phyloP scores from a whole-genome alignment of 176 grass and related monocot species.

The Juncus effusus region DNA sequence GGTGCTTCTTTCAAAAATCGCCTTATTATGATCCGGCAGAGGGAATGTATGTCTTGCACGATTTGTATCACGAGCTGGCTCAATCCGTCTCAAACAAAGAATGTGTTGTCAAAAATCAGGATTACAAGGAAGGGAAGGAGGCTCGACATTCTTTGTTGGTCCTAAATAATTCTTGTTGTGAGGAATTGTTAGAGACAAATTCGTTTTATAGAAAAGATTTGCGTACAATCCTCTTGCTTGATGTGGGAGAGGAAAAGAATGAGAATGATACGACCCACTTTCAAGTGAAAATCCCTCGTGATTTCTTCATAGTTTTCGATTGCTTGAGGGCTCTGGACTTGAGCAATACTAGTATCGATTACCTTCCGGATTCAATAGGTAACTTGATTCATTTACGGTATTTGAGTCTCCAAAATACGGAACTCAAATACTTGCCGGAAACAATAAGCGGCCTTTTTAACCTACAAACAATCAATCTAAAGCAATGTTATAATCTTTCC shows the following conservation, averaged over 20 bases:
- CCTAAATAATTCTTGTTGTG: conserved; percentile 2
- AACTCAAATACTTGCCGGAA: conserved; percentile 27
- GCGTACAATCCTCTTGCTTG: conserved; percentile 21
- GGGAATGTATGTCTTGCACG: conserved; percentile 38
- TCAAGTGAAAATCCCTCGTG: conserved; percentile 24
- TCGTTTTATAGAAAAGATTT: conserved; percentile 1
- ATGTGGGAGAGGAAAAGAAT: background rate
- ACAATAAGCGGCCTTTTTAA: conserved; percentile 35
- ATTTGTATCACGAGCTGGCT: conserved; percentile 31
- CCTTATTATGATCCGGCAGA: conserved; percentile 19
- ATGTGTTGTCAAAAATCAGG: conserved; percentile 23
- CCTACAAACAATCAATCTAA: conserved; percentile 36
- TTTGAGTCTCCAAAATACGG: conserved; percentile 30
- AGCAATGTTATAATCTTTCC: conserved; percentile 21
- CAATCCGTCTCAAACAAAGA: conserved; percentile 25
- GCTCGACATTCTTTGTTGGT: conserved; percentile 26
- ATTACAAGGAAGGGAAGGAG: conserved; percentile 20
- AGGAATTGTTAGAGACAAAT: conserved; percentile 13
- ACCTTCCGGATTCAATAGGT: conserved; percentile 2
- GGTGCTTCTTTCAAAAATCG: conserved; percentile 27
- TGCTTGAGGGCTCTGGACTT: conserved; percentile 28
- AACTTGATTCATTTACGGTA: conserved; percentile 38
- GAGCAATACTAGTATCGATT: conserved; percentile 28
- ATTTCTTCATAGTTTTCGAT: conserved; percentile 10
- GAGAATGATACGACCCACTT: conserved; percentile 4